Conservation (phyloP, 2,329 filamentous ascomycete species). For the Colletotrichum camelliae region DNA sequence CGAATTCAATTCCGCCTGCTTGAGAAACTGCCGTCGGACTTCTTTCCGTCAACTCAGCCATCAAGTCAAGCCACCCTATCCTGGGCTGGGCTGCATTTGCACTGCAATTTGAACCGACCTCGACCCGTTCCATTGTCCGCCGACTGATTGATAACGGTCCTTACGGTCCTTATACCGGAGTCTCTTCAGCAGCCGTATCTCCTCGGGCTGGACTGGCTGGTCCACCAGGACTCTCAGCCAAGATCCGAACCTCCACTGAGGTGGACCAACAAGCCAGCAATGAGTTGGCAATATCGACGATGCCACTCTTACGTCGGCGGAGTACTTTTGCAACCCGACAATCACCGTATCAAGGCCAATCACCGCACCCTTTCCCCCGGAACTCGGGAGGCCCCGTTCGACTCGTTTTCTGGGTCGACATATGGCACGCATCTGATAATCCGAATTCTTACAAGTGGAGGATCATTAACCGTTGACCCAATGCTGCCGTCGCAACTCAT, state of each 20-base stretch:
- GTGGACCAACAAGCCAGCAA: background rate
- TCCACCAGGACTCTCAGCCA: background rate
- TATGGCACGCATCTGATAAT: background rate
- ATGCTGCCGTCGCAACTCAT: background rate
- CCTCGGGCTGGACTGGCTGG: background rate
- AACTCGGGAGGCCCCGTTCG: background rate
- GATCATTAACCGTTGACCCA: background rate
- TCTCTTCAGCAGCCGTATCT: too few relatives aligned
- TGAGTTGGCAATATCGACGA: background rate
- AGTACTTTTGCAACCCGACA: background rate
- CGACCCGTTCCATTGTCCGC: background rate
- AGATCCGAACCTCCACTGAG: background rate
- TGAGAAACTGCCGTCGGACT: background rate
- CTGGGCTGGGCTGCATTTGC: background rate
- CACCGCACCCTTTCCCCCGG: background rate
- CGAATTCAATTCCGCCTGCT: background rate
- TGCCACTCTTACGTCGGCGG: background rate
- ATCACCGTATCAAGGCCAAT: background rate
- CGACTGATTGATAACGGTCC: background rate
- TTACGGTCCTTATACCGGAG: accelerated
- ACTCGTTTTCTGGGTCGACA: background rate
- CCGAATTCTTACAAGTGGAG: background rate
- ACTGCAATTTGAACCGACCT: background rate
- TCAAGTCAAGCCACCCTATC: background rate
- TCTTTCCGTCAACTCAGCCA: background rate